Evolutionary conservation across 805 yeast genomes (phyloP).

Genomic region (Pichia deserticola): DNA sequence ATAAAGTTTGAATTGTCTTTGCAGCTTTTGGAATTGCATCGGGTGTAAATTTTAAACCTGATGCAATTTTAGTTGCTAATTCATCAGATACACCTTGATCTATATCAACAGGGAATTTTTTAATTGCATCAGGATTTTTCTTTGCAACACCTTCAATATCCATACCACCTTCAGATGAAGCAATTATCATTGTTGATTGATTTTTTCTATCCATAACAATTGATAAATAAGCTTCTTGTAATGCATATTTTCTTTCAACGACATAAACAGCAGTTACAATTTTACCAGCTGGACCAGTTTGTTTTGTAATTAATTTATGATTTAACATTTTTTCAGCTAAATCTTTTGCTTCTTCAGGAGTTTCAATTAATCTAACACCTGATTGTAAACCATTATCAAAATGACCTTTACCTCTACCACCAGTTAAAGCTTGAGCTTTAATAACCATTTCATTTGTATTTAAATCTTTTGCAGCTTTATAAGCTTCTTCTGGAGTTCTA

Average conservation of each 20-base stretch:
- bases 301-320: conserved; percentile 94
- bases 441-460: conserved; percentile 78
- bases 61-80: conserved; percentile 70
- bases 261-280: conserved; percentile 93
- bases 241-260: conserved; percentile 89
- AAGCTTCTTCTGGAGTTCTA: conserved; percentile 83
- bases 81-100: conserved; percentile 72
- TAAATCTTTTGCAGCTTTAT: conserved; percentile 67
- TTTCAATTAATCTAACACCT: conserved; percentile 85
- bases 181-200: conserved; percentile 88
- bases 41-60: conserved; percentile 70
- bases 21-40: conserved; percentile 83
- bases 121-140: conserved; percentile 83
- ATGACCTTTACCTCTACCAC: conserved; percentile 99
- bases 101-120: conserved; percentile 74
- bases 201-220: conserved; percentile 90
- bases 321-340: conserved; percentile 84
- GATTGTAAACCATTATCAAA: conserved; percentile 94
- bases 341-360: conserved; percentile 81
- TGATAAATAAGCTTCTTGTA: conserved; percentile 93
- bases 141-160: conserved; percentile 98
- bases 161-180: conserved; percentile 98
- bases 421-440: conserved; percentile 98
- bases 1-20: conserved; percentile 75
- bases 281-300: conserved; percentile 96